Conservation (phyloP, 805 yeast species). For the Cyberlindnera meyerae region DNA sequence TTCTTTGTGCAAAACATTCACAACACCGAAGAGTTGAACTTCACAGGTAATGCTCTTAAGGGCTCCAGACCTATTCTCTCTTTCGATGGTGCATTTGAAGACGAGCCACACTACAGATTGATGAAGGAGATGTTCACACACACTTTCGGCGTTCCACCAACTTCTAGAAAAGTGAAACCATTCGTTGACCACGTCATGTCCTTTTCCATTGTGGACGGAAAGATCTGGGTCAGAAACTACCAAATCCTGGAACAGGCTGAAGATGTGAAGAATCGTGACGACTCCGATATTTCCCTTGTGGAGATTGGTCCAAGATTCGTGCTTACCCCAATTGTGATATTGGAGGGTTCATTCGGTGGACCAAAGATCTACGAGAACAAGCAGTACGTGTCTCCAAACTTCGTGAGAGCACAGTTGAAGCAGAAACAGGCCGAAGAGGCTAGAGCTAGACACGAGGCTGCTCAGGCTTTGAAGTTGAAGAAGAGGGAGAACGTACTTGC, state of each 20-base stretch:
- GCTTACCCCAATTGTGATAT: conserved; percentile 80
- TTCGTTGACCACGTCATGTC: conserved; percentile 94
- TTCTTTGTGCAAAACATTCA: conserved; percentile 93
- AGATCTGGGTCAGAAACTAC: conserved; percentile 92
- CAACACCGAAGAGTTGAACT: conserved; percentile 91
- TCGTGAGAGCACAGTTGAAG: conserved; percentile 83
- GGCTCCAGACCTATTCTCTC: conserved; percentile 94
- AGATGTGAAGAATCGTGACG: conserved; percentile 49
- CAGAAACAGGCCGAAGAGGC: conserved; percentile 80
- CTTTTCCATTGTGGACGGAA: conserved; percentile 86
- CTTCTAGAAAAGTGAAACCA: conserved; percentile 88
- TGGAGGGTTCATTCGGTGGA: conserved; percentile 97
- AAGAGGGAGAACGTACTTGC: conserved; percentile 69
- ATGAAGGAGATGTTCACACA: conserved; percentile 81
- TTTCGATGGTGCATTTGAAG: conserved; percentile 76
- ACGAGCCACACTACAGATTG: conserved; percentile 60
- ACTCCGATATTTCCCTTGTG: conserved; percentile 66
- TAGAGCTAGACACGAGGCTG: conserved; percentile 70
- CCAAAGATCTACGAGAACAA: conserved; percentile 96
- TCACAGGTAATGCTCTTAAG: conserved; percentile 92
- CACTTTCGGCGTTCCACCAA: conserved; percentile 92
- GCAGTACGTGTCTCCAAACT: conserved; percentile 94
- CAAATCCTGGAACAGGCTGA: conserved; percentile 71
- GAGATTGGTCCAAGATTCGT: conserved; percentile 98
- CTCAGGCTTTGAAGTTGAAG: conserved; percentile 68